Evolutionary conservation across 2,329 filamentous ascomycete species (phyloP), one percentile per base, ranked within the genome.

Genomic region (Aspergillus ochraceoroseus): DNA sequence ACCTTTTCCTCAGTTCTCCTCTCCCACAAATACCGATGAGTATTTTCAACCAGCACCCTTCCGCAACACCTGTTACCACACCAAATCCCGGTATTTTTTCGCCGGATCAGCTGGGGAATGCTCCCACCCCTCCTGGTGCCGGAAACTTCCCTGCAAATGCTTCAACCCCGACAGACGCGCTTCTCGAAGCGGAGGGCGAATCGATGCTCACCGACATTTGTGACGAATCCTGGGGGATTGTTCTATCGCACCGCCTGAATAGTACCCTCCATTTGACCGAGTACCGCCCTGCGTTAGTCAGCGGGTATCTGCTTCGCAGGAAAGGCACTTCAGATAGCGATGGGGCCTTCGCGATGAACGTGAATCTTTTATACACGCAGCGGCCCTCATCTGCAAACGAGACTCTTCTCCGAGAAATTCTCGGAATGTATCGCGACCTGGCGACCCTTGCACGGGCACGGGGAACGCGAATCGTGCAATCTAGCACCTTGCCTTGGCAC

Each of bases 181-280:
- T 59, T 7, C 44, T 57, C 14, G 59, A 74, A 59, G 46, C 68
- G 15, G 77, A 82, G 43, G 67, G 70, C 0, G 77, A 82, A 35
- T 71, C 75, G 2, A 66, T 74, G 7, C 70, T 82, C 7, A 61
- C 76, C 26, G 77, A 82, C 51, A 59, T 72, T 12, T 70, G 70
- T 14, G 78, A 82, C 53, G 77, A 82, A 47, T 74, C 74, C 1
- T 82, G 77, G 75, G 70, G 68, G 20, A 61, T 80, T 5, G 66
- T 79, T 13, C 65, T 82, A 41, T 71, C 71, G 0, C 73, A 75
- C 51, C 69, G 64, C 18, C 51, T 68, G 22, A 67, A 67, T 42
- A 64, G 59, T 41, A 65, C 66, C 3, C 57, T 59, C 0, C 65
- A 64, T 32, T 50, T 70, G 23, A 63, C 64, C 5, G 65, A 68